A percentile compares a stretch with the other conserved stretches of the same genome.
Evolutionary conservation across 345 rosid species (phyloP).

Genomic region (Trapa bicornis): DNA sequence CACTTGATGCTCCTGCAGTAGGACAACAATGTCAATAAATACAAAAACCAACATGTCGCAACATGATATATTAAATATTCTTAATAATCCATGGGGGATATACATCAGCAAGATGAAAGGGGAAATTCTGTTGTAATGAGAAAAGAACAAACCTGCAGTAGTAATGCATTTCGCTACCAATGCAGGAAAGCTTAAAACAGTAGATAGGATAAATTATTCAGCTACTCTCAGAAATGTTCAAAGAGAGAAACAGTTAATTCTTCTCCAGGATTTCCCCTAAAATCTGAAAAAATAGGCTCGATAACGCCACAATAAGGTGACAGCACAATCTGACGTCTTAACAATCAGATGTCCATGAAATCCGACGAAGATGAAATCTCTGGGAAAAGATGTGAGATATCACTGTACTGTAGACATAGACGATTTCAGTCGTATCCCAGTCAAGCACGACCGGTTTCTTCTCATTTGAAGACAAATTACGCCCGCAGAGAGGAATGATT

Average conservation of each 20-base stretch:
- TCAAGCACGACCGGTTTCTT: neutral
- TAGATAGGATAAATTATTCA: no score
- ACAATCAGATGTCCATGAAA: neutral
- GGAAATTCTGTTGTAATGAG: neutral
- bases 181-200: no score
- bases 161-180: neutral
- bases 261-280: neutral
- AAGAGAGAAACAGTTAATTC: no score
- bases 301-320: no score
- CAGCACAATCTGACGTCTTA: neutral
- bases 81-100: neutral
- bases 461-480: neutral
- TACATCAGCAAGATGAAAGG: neutral
- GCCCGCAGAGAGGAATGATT: neutral
- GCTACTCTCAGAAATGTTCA: no score
- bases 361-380: neutral
- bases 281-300: neutral
- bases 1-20: slow-evolving; percentile 28
- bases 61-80: neutral
- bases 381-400: neutral
- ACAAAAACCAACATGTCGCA: neutral
- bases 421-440: neutral
- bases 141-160: neutral
- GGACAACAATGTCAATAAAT: neutral
- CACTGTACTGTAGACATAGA: neutral